These are phyloP conservation scores for Nothomitra cinnamomea DNA, from an alignment of 2,329 filamentous ascomycete genomes.

Conservation along the genomic window DNA sequence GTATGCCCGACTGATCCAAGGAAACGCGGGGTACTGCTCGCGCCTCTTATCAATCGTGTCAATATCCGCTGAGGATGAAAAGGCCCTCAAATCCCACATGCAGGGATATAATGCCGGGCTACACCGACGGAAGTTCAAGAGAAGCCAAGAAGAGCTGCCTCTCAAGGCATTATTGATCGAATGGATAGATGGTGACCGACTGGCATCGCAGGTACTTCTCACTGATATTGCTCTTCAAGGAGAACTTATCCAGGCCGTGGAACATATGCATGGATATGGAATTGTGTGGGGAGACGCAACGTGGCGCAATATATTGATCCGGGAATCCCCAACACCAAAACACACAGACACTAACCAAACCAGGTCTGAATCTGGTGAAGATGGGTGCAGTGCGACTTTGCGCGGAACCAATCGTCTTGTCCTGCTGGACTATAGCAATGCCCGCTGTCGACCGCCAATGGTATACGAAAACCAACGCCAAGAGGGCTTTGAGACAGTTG, in stretches of 20 bases:
- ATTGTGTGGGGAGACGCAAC: neutral
- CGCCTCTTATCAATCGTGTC: neutral
- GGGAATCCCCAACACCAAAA: neutral
- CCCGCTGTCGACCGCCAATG: neutral
- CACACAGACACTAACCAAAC: neutral
- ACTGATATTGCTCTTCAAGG: neutral
- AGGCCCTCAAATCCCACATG: neutral
- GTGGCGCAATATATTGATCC: neutral
- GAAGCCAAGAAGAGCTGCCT: neutral
- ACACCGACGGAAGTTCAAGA: neutral
- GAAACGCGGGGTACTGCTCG: neutral
- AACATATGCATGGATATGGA: neutral
- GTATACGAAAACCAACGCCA: neutral
- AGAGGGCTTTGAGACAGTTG: no score
- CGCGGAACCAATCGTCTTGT: neutral
- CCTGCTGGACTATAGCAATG: neutral
- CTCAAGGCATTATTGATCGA: neutral
- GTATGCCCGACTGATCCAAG: neutral
- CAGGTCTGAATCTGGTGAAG: neutral
- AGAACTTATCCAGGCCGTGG: neutral
- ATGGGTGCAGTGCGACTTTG: neutral
- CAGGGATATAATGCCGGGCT: neutral
- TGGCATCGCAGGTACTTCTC: neutral
- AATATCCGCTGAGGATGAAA: neutral
- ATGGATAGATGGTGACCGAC: neutral